A percentile compares a stretch with the other conserved stretches of the same genome.
Evolutionary conservation across 176 grass and related monocot species (phyloP).

Genomic region (Lolium multiflorum): DNA sequence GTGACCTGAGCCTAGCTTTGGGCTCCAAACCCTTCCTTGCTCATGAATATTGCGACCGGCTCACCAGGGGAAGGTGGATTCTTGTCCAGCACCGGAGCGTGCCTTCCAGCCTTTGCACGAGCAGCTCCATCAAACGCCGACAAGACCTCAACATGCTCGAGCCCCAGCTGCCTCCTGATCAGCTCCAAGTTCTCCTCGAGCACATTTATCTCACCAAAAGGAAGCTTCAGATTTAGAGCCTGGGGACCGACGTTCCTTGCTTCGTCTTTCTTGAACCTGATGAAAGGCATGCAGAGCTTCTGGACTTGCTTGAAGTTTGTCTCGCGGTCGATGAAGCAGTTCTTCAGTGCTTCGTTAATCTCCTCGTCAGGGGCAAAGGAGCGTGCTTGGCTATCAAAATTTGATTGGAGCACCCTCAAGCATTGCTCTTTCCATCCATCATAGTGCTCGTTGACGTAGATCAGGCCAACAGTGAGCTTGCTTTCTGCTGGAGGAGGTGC

Average conservation of each 20-base stretch:
- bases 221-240: constrained; percentile 70
- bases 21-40: constrained; percentile 51
- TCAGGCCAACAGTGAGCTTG: constrained; percentile 59
- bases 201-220: constrained; percentile 70
- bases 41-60: constrained; percentile 66
- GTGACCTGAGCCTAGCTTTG: neutral
- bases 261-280: constrained; percentile 80
- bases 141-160: constrained; percentile 58
- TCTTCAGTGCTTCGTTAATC: constrained; percentile 58
- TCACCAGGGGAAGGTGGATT: constrained; percentile 69
- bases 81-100: constrained; percentile 53
- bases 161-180: constrained; percentile 71
- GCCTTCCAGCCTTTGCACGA: constrained; percentile 49
- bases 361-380: constrained; percentile 70
- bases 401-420: constrained; percentile 62
- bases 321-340: constrained; percentile 51
- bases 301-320: constrained; percentile 71
- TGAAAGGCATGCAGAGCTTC: constrained; percentile 85
- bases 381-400: constrained; percentile 48
- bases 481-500: constrained; percentile 45
- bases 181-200: constrained; percentile 67
- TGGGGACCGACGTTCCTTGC: constrained; percentile 49
- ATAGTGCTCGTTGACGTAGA: constrained; percentile 75
- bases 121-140: constrained; percentile 42
- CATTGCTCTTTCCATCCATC: constrained; percentile 87